Percentiles rank a stretch among this genome's conserved stretches.
phyloP scores from a whole-genome alignment of 306 rosid genomes.

The Cucumis hystrix region DNA sequence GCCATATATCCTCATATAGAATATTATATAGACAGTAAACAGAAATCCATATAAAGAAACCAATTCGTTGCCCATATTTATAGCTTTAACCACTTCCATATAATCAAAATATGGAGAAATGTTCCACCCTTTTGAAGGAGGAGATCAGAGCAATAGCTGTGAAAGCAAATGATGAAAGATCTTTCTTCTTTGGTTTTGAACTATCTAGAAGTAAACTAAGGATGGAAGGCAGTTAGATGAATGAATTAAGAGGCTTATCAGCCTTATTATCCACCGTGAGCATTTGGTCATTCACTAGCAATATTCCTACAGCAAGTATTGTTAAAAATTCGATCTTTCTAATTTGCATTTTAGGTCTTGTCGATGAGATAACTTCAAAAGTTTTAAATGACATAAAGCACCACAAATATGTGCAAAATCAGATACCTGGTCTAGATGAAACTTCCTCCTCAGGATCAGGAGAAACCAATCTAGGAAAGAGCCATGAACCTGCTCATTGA shows the following conservation, averaged over 20 bases:
- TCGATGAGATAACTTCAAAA: not conserved
- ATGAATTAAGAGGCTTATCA: not conserved
- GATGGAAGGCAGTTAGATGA: not conserved
- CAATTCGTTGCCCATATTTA: not conserved
- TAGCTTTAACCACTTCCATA: not conserved
- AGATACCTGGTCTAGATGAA: conserved; percentile 23
- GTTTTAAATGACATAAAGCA: not conserved
- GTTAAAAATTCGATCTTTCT: not conserved
- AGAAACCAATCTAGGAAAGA: conserved; percentile 14
- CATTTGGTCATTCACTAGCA: not conserved
- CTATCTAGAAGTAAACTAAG: not conserved
- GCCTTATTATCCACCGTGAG: not conserved
- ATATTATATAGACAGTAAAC: not conserved
- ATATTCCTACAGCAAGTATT: not conserved
- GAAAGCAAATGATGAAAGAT: not conserved
- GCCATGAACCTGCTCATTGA: conserved; percentile 34
- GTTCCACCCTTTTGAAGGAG: not conserved
- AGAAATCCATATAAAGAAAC: not conserved
- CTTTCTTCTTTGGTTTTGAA: not conserved
- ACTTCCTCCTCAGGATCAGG: not conserved
- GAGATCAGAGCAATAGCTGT: not conserved
- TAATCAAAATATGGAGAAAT: not conserved
- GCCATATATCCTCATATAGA: not conserved
- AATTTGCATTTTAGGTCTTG: not conserved
- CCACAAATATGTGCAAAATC: not conserved